These are phyloP conservation scores for Metarhizium robertsii DNA, from an alignment of 2,329 filamentous ascomycete genomes.

Conservation along the genomic window DNA sequence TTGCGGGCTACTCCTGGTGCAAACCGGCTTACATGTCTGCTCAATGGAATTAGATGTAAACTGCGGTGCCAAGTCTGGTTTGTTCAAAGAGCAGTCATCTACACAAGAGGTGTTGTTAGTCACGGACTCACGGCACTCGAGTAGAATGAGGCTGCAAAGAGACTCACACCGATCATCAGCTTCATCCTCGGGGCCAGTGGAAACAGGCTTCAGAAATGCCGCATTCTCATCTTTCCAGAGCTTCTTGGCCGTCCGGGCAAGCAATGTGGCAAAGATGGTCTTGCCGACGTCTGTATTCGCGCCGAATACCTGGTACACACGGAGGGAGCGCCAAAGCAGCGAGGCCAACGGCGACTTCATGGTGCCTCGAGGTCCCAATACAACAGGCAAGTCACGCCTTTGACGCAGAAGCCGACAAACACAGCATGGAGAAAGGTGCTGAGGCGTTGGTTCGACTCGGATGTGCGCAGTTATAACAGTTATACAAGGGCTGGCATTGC, in stretches of 20 bases:
- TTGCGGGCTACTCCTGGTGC: slow-evolving; percentile 37
- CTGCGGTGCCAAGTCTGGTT: not conserved
- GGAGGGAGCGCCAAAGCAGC: slow-evolving; percentile 58
- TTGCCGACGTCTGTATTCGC: slow-evolving; percentile 82
- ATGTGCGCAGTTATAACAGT: not conserved
- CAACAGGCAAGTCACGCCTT: not conserved
- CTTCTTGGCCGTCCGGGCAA: slow-evolving; percentile 52
- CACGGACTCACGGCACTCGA: not conserved
- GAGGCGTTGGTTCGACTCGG: not conserved
- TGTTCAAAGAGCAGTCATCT: not conserved
- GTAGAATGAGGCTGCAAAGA: not conserved
- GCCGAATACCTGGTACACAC: slow-evolving; percentile 67
- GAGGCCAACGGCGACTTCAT: slow-evolving; percentile 39
- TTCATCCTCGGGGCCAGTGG: slow-evolving; percentile 60
- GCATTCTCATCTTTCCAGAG: slow-evolving; percentile 37
- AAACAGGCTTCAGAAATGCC: slow-evolving; percentile 72
- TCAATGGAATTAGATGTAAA: not conserved
- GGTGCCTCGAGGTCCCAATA: not conserved
- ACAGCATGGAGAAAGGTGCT: not conserved
- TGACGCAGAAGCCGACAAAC: not conserved
- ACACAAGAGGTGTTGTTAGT: not conserved
- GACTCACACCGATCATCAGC: slow-evolving; percentile 57
- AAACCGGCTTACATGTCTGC: slow-evolving; percentile 54
- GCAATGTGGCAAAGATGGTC: slow-evolving; percentile 66
- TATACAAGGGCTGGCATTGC: not conserved